phyloP scores from a whole-genome alignment of 129 eudicot species.

The Pseudognaphalium luteoalbum region DNA sequence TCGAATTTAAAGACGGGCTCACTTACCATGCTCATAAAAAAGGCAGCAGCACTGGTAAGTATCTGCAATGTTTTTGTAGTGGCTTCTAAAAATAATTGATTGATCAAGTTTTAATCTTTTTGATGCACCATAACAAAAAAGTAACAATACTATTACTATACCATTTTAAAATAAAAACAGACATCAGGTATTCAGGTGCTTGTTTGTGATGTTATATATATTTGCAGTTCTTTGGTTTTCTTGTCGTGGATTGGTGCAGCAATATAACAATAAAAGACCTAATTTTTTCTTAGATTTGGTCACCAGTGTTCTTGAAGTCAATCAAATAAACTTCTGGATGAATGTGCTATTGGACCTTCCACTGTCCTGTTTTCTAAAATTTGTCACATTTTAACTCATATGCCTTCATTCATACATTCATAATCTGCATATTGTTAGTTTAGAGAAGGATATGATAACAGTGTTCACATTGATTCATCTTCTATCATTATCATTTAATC shows the following conservation, averaged over 20 bases:
- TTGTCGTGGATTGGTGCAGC: not conserved
- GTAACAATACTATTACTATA: too few relatives aligned
- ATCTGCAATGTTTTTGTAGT: conserved; percentile 8
- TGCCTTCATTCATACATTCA: not conserved
- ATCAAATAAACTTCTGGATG: not conserved
- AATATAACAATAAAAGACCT: not conserved
- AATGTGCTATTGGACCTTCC: not conserved
- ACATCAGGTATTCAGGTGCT: not conserved
- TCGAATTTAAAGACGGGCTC: conserved; percentile 94
- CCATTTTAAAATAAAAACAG: not conserved
- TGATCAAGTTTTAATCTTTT: not conserved
- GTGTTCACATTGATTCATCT: not conserved
- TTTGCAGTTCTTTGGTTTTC: conserved; percentile 3
- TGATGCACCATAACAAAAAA: not conserved
- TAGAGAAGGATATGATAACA: not conserved
- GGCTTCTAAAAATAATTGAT: not conserved
- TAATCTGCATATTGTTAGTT: not conserved
- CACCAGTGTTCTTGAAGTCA: not conserved
- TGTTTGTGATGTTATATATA: conserved; percentile 1
- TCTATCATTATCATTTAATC: not conserved
- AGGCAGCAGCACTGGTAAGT: conserved; percentile 92
- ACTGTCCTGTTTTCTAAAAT: not conserved
- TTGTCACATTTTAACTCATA: not conserved
- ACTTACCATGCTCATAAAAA: conserved; percentile 86
- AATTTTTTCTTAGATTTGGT: not conserved